These are phyloP conservation scores for Prinsepia uniflora DNA, from an alignment of 306 rosid species.

Conservation along the genomic window DNA sequence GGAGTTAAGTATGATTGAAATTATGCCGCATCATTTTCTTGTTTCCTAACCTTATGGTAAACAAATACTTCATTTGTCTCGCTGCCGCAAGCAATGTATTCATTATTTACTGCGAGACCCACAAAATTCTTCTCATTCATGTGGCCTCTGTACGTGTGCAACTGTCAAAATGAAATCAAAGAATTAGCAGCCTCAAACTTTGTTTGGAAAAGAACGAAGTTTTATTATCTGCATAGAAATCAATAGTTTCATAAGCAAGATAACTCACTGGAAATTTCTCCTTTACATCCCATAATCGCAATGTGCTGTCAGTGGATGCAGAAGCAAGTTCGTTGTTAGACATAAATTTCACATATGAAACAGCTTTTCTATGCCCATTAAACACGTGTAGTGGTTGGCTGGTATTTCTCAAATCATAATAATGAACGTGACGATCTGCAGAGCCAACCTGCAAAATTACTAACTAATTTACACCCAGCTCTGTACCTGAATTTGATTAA, in stretches of 20 bases:
- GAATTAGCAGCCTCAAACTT: background rate
- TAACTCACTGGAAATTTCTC: constrained; percentile 66
- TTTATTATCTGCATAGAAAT: background rate
- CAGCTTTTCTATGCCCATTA: constrained; percentile 76
- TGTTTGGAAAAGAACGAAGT: no score
- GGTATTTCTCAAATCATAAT: constrained; percentile 81
- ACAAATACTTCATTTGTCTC: constrained; percentile 90
- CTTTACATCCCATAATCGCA: constrained; percentile 86
- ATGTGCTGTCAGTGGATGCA: constrained; percentile 87
- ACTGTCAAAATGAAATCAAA: constrained; percentile 34
- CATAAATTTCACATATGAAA: constrained; percentile 86
- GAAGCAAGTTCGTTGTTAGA: constrained; percentile 80
- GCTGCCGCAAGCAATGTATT: constrained; percentile 90
- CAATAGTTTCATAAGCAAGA: background rate
- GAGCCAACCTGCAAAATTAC: constrained; percentile 68
- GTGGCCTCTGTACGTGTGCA: constrained; percentile 81
- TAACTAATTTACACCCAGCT: background rate
- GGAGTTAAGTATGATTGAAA: background rate
- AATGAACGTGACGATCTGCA: constrained; percentile 82
- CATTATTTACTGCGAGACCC: constrained; percentile 73
- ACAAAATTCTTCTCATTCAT: constrained; percentile 91
- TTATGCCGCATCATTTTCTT: background rate
- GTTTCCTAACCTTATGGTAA: constrained; percentile 77
- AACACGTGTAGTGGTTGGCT: constrained; percentile 79
- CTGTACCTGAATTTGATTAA: background rate